Evolutionary conservation across 176 grass and related monocot species (phyloP).

Genomic region (Zoysia japonica): DNA sequence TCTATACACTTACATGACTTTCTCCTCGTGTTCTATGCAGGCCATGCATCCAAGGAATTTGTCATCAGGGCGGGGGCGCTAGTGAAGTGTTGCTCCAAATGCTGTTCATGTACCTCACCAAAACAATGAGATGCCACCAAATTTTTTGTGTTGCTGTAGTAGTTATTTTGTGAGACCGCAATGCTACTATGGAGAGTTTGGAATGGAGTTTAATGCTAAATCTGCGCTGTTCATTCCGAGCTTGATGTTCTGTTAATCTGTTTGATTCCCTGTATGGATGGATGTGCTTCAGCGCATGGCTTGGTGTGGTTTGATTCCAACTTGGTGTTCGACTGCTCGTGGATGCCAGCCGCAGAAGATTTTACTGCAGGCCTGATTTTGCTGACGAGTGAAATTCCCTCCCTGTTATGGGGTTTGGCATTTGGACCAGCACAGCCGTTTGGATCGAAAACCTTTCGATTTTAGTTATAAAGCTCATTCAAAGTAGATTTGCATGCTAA

Average conservation of each 20-base stretch:
- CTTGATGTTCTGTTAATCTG: not conserved
- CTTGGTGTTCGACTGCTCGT: too few species aligned
- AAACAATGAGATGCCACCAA: constrained; percentile 11
- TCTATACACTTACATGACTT: not conserved
- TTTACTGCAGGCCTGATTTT: too few species aligned
- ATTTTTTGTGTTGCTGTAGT: constrained; percentile 39
- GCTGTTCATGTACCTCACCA: constrained; percentile 31
- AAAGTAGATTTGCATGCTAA: not conserved
- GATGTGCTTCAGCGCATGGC: not conserved
- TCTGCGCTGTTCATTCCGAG: not conserved
- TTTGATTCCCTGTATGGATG: not conserved
- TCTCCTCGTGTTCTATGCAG: constrained; percentile 6
- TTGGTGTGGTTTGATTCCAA: not conserved
- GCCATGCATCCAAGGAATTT: not conserved
- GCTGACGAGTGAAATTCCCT: too few species aligned
- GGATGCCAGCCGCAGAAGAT: too few species aligned
- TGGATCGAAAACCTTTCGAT: too few species aligned
- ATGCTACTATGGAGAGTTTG: constrained; percentile 29
- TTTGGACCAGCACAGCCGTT: too few species aligned
- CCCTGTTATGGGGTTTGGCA: too few species aligned
- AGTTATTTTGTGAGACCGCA: constrained; percentile 41
- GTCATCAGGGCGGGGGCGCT: not conserved
- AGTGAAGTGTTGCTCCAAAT: not conserved
- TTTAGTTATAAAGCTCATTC: not conserved
- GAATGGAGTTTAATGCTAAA: constrained; percentile 23